Evolutionary conservation across 768 basidiomycete genomes (phyloP), one percentile per base, ranked within the genome.

Genomic region (Rhizopogon vulgaris): DNA sequence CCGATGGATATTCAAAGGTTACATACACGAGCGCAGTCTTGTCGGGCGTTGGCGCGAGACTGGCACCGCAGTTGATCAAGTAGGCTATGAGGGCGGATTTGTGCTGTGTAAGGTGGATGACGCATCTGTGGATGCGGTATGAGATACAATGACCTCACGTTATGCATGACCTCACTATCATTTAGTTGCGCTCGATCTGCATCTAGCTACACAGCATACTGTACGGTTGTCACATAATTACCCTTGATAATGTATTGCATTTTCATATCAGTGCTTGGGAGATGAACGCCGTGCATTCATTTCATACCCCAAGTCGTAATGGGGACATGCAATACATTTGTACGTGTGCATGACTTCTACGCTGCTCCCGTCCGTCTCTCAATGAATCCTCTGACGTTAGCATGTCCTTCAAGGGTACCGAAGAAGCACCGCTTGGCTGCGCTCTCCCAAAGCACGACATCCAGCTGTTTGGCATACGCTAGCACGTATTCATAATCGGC

Each of bases 401-500:
- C 72, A 65, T 91, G 89, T 3, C 87, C 89, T 47, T 87, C 88
- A 51, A 84, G 58, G 57, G 76, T 87, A 24, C 82, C 89, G 70
- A 94, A 93, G 74, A 95, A 90, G 69, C 83, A 87, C 52, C 89
- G 78, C 62, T 83, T 84, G 24, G 73, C 62, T 22, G 78, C 54
- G 63, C 78, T 90, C 69, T 94, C 90, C 90, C 91, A 93, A 42
- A 94, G 55, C 12, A 94, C 85, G 32, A 90, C 84, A 53, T 79
- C 83, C 37, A 94, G 71, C 67, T 92, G 81, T 62, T 79, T 83
- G 34, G 94, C 93, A 58, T 96, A 94, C 57, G 86, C 79, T 34
- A 89, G 72, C 6, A 94, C 91, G 56, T 88, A 82, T 55, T 91
- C 85, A 66, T 91, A 95, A 71, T 95, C 93, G 25, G 83, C 84